These are phyloP conservation scores for Venturia oleaginea DNA, from an alignment of 2,329 filamentous ascomycete species.

Conservation along the genomic window DNA sequence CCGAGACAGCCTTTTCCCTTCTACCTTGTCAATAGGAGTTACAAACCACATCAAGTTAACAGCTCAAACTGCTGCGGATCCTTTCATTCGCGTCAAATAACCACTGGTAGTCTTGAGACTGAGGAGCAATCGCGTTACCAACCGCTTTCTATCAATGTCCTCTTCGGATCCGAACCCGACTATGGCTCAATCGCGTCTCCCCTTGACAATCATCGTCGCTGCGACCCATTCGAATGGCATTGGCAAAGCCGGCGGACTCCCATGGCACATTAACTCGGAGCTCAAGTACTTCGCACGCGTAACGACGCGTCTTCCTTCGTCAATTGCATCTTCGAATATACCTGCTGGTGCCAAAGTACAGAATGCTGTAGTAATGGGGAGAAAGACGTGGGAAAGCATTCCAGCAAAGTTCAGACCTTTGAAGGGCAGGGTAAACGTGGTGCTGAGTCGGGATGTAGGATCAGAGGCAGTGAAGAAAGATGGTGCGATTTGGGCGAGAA, in stretches of 20 bases:
- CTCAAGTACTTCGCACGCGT: slow-evolving; percentile 94
- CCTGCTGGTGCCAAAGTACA: slow-evolving; percentile 15
- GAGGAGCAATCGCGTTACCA: too few species aligned
- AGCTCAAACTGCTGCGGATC: neutral
- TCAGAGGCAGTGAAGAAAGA: slow-evolving; percentile 16
- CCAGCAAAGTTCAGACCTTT: slow-evolving; percentile 71
- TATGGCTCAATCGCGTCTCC: slow-evolving; percentile 25
- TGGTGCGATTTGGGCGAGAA: slow-evolving; percentile 47
- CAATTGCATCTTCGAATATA: neutral
- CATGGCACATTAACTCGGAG: slow-evolving; percentile 79
- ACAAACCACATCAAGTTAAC: too few species aligned
- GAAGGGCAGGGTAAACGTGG: slow-evolving; percentile 69
- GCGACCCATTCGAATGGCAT: slow-evolving; percentile 78
- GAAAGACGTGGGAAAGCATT: slow-evolving; percentile 93
- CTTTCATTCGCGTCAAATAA: neutral
- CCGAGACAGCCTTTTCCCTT: neutral
- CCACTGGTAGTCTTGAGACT: neutral
- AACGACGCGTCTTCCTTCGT: slow-evolving; percentile 51
- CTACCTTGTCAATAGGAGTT: neutral
- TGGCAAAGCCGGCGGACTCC: slow-evolving; percentile 66
- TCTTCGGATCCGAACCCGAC: neutral
- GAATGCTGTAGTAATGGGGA: slow-evolving; percentile 85
- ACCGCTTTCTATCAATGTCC: neutral
- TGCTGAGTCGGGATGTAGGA: slow-evolving; percentile 51
- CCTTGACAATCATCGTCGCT: slow-evolving; percentile 88